phyloP scores from a whole-genome alignment of 140 eudicot species.

The Anethum foeniculum region DNA sequence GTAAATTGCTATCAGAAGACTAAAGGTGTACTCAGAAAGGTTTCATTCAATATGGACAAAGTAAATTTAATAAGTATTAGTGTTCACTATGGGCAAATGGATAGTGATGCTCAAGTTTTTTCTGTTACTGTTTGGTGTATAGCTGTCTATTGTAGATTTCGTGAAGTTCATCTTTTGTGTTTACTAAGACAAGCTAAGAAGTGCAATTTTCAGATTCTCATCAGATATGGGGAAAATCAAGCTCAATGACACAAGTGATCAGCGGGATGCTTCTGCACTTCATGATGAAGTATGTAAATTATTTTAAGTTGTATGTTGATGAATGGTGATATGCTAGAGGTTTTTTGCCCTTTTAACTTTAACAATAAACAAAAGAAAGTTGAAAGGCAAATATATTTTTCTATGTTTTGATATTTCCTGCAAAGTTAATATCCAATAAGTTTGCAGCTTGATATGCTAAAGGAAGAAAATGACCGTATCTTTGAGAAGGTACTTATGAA shows the following conservation, averaged over 20 bases:
- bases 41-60: background rate
- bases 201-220: conserved; percentile 46
- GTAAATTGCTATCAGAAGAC: background rate
- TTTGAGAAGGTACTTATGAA: conserved; percentile 54
- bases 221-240: conserved; percentile 44
- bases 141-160: background rate
- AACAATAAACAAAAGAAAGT: conserved; percentile 2
- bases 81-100: background rate
- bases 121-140: background rate
- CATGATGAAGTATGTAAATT: conserved; percentile 69
- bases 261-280: conserved; percentile 74
- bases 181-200: conserved; percentile 8
- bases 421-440: conserved; percentile 19
- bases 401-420: conserved; percentile 7
- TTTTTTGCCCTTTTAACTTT: background rate
- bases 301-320: conserved; percentile 7
- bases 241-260: conserved; percentile 50
- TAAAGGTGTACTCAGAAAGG: background rate
- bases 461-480: conserved; percentile 74
- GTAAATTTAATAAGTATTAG: background rate
- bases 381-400: background rate
- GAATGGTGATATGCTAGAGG: background rate
- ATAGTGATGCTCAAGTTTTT: conserved; percentile 1
- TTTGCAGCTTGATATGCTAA: conserved; percentile 92
- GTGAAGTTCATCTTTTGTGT: background rate